phyloP scores from a whole-genome alignment of 306 rosid genomes.

The Lathyrus oleraceus region DNA sequence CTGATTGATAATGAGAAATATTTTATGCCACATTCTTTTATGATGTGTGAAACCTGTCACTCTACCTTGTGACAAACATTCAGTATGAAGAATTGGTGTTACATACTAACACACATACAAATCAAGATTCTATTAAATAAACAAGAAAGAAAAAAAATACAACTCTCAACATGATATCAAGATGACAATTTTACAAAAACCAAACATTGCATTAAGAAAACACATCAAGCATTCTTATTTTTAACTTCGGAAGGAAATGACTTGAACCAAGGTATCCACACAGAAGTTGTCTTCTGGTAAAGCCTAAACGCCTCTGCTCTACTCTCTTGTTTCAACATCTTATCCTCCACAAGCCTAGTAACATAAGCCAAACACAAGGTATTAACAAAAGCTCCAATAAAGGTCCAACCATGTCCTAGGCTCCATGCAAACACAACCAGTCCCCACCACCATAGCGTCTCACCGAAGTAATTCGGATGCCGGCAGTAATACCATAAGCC shows the following conservation, averaged over 20 bases:
- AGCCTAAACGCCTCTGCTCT: conserved; percentile 69
- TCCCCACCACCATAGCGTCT: conserved; percentile 99
- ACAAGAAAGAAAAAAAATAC: conserved; percentile 29
- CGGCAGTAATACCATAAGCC: conserved; percentile 82
- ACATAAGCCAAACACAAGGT: conserved; percentile 82
- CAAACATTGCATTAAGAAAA: conserved; percentile 21
- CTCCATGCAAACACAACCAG: conserved; percentile 69
- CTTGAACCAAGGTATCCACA: conserved; percentile 87
- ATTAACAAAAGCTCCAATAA: conserved; percentile 64
- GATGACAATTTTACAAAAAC: conserved; percentile 34
- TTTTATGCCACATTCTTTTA: too few species aligned
- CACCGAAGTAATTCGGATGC: conserved; percentile 91
- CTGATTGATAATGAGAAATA: too few species aligned
- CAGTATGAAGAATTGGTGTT: neutral
- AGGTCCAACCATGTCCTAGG: conserved; percentile 72
- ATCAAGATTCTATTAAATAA: conserved; percentile 35
- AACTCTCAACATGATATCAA: conserved; percentile 12
- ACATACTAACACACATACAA: conserved; percentile 32
- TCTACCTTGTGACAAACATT: too few species aligned
- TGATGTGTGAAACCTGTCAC: too few species aligned
- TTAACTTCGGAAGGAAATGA: conserved; percentile 47
- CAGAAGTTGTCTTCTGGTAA: conserved; percentile 89
- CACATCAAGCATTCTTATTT: conserved; percentile 61
- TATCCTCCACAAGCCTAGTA: conserved; percentile 79
- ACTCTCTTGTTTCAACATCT: conserved; percentile 71